Percentiles rank a stretch among this genome's conserved stretches.
Evolutionary conservation across 768 basidiomycete genomes (phyloP).

Genomic region (Antrodiella citrinella): DNA sequence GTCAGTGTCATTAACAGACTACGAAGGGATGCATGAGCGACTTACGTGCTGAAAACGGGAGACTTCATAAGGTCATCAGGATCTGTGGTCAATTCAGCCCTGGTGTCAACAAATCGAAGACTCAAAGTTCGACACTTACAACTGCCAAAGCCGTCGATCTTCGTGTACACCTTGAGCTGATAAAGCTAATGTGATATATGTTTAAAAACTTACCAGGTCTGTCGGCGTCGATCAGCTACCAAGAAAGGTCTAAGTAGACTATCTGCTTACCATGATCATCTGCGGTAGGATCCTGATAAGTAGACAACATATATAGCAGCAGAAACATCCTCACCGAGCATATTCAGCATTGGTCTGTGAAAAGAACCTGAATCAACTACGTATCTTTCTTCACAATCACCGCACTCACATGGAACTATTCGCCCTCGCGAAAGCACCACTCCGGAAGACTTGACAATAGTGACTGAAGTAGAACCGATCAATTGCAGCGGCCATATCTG

Average conservation of each 20-base stretch:
- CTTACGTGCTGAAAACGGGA: constrained; percentile 65
- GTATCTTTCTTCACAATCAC: not conserved
- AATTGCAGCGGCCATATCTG: constrained; percentile 66
- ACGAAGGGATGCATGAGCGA: not conserved
- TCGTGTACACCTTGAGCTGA: not conserved
- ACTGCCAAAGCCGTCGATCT: constrained; percentile 82
- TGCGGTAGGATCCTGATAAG: too few relatives aligned
- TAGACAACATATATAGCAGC: too few relatives aligned
- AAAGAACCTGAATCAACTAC: too few relatives aligned
- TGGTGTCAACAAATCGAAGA: not conserved
- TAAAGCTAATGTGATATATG: not conserved
- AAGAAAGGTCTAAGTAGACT: not conserved
- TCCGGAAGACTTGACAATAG: constrained; percentile 80
- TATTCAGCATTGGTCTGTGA: constrained; percentile 75
- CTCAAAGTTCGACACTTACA: constrained; percentile 37
- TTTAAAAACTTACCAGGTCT: constrained; percentile 37
- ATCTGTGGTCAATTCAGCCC: constrained; percentile 35
- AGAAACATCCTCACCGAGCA: constrained; percentile 77
- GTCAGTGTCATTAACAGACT: constrained; percentile 5
- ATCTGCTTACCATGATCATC: constrained; percentile 69
- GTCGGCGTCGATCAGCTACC: constrained; percentile 4
- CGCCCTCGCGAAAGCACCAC: constrained; percentile 84
- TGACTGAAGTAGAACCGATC: constrained; percentile 90
- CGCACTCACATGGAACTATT: constrained; percentile 79
- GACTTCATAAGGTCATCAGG: constrained; percentile 72